Evolutionary conservation across 1,284 basidiomycete species (phyloP).

Genomic region (Pseudozyma sp.): DNA sequence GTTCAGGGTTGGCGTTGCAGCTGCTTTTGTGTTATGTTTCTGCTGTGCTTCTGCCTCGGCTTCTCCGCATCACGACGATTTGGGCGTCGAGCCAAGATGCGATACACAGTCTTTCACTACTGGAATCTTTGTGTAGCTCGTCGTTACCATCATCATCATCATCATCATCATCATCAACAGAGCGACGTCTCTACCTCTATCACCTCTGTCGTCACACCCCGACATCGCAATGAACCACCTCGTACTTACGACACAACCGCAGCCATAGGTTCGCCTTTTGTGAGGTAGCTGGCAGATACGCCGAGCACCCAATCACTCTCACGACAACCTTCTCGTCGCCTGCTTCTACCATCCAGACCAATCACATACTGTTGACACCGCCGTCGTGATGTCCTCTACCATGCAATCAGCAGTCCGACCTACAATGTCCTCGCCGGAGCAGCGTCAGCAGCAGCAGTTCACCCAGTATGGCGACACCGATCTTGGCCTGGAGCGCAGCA

Average conservation of each 20-base stretch:
- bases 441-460: constrained; percentile 2
- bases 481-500: constrained; percentile 23
- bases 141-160: too few species aligned
- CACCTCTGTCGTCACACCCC: not conserved
- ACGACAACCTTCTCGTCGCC: not conserved
- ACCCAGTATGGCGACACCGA: constrained; percentile 11
- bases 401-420: constrained; percentile 22
- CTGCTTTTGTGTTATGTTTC: not conserved
- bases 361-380: too few species aligned
- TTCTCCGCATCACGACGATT: constrained; percentile 5
- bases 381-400: constrained; percentile 14
- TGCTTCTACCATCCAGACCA: too few species aligned
- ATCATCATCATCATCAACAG: not conserved
- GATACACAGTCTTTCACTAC: too few species aligned
- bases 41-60: not conserved
- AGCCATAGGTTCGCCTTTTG: constrained; percentile 17
- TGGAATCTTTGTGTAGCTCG: too few species aligned
- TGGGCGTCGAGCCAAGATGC: too few species aligned
- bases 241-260: not conserved
- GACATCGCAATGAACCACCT: constrained; percentile 10
- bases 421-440: constrained; percentile 23
- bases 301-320: not conserved
- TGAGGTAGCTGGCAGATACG: constrained; percentile 9
- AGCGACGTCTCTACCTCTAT: not conserved
- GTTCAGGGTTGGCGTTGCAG: constrained; percentile 1